phyloP scores from a whole-genome alignment of 2,329 filamentous ascomycete genomes.

The Hymenoscyphus fructigenus region DNA sequence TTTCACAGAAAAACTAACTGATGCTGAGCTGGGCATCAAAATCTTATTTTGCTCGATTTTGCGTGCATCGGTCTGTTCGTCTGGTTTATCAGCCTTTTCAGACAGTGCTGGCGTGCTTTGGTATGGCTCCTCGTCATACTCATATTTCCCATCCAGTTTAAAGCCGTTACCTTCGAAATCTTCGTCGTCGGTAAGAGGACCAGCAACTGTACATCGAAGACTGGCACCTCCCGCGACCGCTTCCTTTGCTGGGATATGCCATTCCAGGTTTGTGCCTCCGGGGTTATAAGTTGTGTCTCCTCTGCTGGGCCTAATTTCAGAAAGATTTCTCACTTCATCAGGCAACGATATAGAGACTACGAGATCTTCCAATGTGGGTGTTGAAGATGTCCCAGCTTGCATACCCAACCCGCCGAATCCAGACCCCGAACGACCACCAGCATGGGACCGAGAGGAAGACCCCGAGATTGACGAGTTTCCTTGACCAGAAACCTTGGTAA shows the following conservation, averaged over 20 bases:
- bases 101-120: slow-evolving; percentile 42
- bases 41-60: slow-evolving; percentile 68
- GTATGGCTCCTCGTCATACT: slow-evolving; percentile 55
- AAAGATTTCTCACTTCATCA: slow-evolving; percentile 74
- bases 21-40: slow-evolving; percentile 76
- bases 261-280: slow-evolving; percentile 72
- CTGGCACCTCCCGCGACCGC: slow-evolving; percentile 69
- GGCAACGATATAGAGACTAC: slow-evolving; percentile 78
- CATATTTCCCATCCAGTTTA: slow-evolving; percentile 40
- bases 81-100: slow-evolving; percentile 36
- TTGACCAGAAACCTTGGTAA: slow-evolving; percentile 62
- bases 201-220: slow-evolving; percentile 77
- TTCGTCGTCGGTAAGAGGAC: slow-evolving; percentile 53
- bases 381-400: slow-evolving; percentile 45
- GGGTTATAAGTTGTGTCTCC: slow-evolving; percentile 83
- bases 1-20: slow-evolving; percentile 69
- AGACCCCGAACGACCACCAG: slow-evolving; percentile 44
- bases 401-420: slow-evolving; percentile 45
- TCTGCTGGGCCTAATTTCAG: slow-evolving; percentile 75
- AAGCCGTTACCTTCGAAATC: slow-evolving; percentile 42
- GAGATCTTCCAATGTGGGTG: slow-evolving; percentile 70
- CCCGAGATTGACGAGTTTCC: slow-evolving; percentile 42
- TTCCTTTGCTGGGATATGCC: slow-evolving; percentile 79
- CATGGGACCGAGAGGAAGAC: slow-evolving; percentile 37
- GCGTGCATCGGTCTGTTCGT: slow-evolving; percentile 49